Evolutionary conservation across 305 asterid species (phyloP).

Genomic region (Fraxinus nigra): DNA sequence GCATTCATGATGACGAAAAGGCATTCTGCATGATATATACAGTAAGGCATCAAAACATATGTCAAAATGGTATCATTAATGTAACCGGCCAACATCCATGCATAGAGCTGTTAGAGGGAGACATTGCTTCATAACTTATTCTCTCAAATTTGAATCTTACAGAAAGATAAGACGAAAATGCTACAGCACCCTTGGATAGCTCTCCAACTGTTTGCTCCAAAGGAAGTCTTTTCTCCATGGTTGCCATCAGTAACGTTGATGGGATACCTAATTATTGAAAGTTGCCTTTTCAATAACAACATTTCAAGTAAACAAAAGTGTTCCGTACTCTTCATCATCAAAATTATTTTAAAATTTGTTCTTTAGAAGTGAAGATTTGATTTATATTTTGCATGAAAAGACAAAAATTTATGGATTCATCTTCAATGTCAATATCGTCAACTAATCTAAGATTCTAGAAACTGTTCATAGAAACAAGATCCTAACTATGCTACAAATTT

Average conservation of each 20-base stretch:
- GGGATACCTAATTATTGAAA: slow-evolving; percentile 46
- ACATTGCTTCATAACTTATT: not conserved
- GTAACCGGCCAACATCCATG: not conserved
- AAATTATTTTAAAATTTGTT: not conserved
- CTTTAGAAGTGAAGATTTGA: not conserved
- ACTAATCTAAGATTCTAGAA: not conserved
- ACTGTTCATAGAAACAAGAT: not conserved
- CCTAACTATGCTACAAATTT: not conserved
- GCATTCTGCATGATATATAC: not conserved
- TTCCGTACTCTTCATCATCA: not conserved
- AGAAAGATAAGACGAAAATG: slow-evolving; percentile 58
- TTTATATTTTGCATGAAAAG: not conserved
- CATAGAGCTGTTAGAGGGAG: not conserved
- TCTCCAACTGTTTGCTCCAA: slow-evolving; percentile 43
- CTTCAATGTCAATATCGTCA: not conserved
- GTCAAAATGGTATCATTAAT: not conserved
- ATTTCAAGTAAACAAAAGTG: not conserved
- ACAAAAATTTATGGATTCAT: not conserved
- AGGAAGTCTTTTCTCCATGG: slow-evolving; percentile 44
- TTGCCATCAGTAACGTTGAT: slow-evolving; percentile 41
- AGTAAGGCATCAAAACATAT: not conserved
- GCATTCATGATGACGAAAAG: not conserved
- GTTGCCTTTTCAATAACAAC: not conserved
- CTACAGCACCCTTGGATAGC: slow-evolving; percentile 40
- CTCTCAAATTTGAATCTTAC: slow-evolving; percentile 41